phyloP scores from a whole-genome alignment of 805 yeast genomes.

The Kazachstania martiniae region DNA sequence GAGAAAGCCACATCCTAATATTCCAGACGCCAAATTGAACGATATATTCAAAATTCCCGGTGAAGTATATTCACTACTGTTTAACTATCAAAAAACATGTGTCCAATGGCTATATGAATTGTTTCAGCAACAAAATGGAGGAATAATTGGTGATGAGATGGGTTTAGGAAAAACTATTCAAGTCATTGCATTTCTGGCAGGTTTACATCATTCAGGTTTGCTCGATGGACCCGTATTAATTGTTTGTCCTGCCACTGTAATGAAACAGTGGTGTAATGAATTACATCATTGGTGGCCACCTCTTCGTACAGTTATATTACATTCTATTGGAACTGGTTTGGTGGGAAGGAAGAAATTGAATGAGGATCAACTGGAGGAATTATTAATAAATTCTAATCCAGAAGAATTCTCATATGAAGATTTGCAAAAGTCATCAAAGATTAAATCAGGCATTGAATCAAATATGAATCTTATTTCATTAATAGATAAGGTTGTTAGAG shows the following conservation, averaged over 20 bases:
- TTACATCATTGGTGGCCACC: constrained; percentile 99
- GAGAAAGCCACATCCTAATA: constrained; percentile 64
- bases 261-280: constrained; percentile 96
- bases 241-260: constrained; percentile 94
- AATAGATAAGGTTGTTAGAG: constrained; percentile 42
- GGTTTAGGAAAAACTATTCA: constrained; percentile 95
- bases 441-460: constrained; percentile 22
- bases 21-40: constrained; percentile 65
- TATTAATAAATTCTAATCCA: constrained; percentile 29
- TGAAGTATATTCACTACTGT: constrained; percentile 74
- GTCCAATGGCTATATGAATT: constrained; percentile 97
- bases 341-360: constrained; percentile 24
- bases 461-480: constrained; percentile 20
- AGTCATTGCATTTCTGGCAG: constrained; percentile 82
- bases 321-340: constrained; percentile 90
- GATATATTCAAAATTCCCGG: constrained; percentile 73
- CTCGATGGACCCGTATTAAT: constrained; percentile 69
- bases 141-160: constrained; percentile 97
- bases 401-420: constrained; percentile 36
- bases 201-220: constrained; percentile 70
- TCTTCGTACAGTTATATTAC: constrained; percentile 71
- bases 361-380: constrained; percentile 43
- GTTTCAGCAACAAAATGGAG: constrained; percentile 83
- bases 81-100: constrained; percentile 91
- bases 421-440: constrained; percentile 19